phyloP scores from a whole-genome alignment of 495 filamentous ascomycete species.

The Acidomyces sp. region DNA sequence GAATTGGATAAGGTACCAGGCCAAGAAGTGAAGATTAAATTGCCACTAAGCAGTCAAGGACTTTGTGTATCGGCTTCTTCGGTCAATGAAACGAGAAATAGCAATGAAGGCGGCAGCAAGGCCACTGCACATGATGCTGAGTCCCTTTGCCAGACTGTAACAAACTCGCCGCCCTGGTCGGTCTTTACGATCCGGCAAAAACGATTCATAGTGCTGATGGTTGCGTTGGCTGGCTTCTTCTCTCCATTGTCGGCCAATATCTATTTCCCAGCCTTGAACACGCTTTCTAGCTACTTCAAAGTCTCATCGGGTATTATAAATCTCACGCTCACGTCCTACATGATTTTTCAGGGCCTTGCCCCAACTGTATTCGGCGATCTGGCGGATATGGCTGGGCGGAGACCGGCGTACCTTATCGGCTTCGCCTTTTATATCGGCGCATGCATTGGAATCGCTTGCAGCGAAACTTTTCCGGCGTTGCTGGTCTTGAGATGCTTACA shows the following conservation, averaged over 20 bases:
- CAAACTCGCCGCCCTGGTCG: constrained; percentile 9
- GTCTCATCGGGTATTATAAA: constrained; percentile 52
- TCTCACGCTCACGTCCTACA: constrained; percentile 25
- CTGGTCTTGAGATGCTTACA: constrained; percentile 26
- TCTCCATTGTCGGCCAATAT: constrained; percentile 67
- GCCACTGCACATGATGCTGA: constrained; percentile 2
- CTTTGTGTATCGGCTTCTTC: too few species aligned
- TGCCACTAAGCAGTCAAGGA: too few species aligned
- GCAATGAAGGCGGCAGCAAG: background rate
- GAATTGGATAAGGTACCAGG: too few species aligned
- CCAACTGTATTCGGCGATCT: constrained; percentile 31
- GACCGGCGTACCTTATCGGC: constrained; percentile 30
- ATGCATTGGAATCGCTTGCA: constrained; percentile 31
- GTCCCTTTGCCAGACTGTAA: constrained; percentile 1
- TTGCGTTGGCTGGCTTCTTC: constrained; percentile 51
- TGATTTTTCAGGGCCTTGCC: constrained; percentile 27
- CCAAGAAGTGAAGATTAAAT: too few species aligned
- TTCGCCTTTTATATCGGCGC: constrained; percentile 31
- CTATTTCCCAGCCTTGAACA: constrained; percentile 61
- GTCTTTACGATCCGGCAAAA: constrained; percentile 45
- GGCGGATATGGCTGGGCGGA: constrained; percentile 31
- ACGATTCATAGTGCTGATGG: constrained; percentile 51
- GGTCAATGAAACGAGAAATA: too few species aligned
- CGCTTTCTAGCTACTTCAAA: constrained; percentile 40
- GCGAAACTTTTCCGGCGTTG: constrained; percentile 23